These are phyloP conservation scores for Yarrowia divulgata DNA, from an alignment of 805 yeast genomes.

Conservation along the genomic window DNA sequence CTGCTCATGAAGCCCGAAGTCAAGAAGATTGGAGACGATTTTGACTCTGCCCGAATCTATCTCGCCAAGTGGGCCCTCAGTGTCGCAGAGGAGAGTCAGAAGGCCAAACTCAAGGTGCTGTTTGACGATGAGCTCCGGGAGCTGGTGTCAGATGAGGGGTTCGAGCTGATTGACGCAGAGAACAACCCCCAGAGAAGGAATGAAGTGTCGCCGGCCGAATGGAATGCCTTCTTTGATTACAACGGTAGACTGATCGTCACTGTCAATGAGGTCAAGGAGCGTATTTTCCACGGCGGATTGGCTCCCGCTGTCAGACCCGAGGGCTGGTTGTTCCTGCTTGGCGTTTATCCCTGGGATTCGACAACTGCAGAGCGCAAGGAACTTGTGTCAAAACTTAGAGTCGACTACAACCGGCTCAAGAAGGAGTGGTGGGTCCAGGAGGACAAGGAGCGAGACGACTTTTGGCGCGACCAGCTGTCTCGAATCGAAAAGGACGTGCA, in stretches of 20 bases:
- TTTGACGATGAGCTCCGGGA: slow-evolving; percentile 49
- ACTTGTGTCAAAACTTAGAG: slow-evolving; percentile 61
- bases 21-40: slow-evolving; percentile 80
- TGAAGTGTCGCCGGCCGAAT: slow-evolving; percentile 72
- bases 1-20: slow-evolving; percentile 81
- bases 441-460: slow-evolving; percentile 64
- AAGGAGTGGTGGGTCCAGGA: slow-evolving; percentile 75
- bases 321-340: slow-evolving; percentile 87
- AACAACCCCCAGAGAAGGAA: slow-evolving; percentile 72
- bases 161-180: slow-evolving; percentile 56
- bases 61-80: slow-evolving; percentile 97
- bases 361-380: slow-evolving; percentile 70
- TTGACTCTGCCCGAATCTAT: slow-evolving; percentile 89
- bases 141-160: slow-evolving; percentile 48
- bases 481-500: slow-evolving; percentile 93
- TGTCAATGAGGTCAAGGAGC: slow-evolving; percentile 75
- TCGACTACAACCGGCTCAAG: slow-evolving; percentile 65
- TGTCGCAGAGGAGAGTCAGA: slow-evolving; percentile 88
- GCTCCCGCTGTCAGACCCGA: slow-evolving; percentile 64
- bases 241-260: slow-evolving; percentile 79
- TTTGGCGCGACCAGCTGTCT: slow-evolving; percentile 87
- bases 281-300: slow-evolving; percentile 91
- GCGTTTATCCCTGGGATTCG: slow-evolving; percentile 89
- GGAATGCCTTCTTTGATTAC: slow-evolving; percentile 84
- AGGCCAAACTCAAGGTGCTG: slow-evolving; percentile 53